Evolutionary conservation across 768 basidiomycete genomes (phyloP).

Genomic region (Podaxis pistillaris): DNA sequence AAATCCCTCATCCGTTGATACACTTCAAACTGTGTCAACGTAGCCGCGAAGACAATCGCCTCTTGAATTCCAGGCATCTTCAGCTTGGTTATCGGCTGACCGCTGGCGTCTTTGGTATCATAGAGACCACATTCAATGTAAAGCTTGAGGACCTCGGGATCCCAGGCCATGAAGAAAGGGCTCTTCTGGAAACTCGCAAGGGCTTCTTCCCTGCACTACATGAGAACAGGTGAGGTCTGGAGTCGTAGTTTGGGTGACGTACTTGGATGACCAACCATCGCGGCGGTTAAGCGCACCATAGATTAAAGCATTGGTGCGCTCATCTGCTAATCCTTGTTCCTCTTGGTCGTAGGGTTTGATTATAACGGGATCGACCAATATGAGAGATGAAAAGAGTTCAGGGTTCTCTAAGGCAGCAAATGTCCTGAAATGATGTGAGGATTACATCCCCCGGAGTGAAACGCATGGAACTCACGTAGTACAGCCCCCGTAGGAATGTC

Average conservation of each 20-base stretch:
- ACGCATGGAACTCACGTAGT: slow-evolving; percentile 50
- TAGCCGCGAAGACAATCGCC: slow-evolving; percentile 57
- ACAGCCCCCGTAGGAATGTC: slow-evolving; percentile 86
- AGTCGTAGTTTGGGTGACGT: slow-evolving; percentile 7
- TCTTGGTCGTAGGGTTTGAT: slow-evolving; percentile 24
- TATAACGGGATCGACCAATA: slow-evolving; percentile 82
- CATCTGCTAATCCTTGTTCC: slow-evolving; percentile 9
- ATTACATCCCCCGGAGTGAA: neutral
- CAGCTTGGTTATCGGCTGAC: slow-evolving; percentile 44
- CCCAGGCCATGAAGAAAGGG: slow-evolving; percentile 73
- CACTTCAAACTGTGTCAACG: slow-evolving; percentile 37
- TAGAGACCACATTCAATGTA: slow-evolving; percentile 64
- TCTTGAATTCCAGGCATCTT: slow-evolving; percentile 71
- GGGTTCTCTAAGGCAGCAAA: slow-evolving; percentile 63
- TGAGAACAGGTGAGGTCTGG: neutral
- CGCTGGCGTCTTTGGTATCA: slow-evolving; percentile 26
- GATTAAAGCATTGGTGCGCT: slow-evolving; percentile 25
- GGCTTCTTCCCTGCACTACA: slow-evolving; percentile 55
- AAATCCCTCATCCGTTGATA: slow-evolving; percentile 42
- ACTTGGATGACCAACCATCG: slow-evolving; percentile 64
- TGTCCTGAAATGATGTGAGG: slow-evolving; percentile 35
- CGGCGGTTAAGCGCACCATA: slow-evolving; percentile 56
- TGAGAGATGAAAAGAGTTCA: slow-evolving; percentile 63
- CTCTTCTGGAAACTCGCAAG: slow-evolving; percentile 41
- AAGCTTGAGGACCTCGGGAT: slow-evolving; percentile 54